A percentile compares a stretch with the other conserved stretches of the same genome.
Conservation (phyloP, 2,329 filamentous ascomycete species). For the Cryphonectria carpinicola region DNA sequence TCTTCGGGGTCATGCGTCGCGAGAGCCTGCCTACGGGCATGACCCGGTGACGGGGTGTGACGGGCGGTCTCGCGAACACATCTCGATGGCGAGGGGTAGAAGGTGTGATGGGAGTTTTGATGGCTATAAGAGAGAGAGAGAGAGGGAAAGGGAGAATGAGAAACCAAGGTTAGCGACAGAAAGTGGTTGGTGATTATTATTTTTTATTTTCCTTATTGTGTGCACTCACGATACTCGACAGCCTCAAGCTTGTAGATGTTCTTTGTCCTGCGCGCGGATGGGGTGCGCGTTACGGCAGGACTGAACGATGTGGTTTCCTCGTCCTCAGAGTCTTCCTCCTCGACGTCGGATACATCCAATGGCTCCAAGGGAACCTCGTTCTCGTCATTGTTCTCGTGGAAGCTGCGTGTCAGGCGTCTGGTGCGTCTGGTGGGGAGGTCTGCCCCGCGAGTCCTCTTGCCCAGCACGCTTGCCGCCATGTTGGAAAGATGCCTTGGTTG, state of each 20-base stretch:
- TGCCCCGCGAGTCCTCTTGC: conserved; percentile 38
- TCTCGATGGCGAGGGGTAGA: conserved; percentile 79
- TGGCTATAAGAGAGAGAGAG: conserved; percentile 7
- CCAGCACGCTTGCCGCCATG: conserved; percentile 36
- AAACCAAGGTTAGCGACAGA: conserved; percentile 27
- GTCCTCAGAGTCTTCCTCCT: conserved; percentile 40
- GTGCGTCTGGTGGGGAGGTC: conserved; percentile 49
- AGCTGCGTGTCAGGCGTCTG: conserved; percentile 47
- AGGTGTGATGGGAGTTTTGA: conserved; percentile 64
- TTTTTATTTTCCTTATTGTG: neutral
- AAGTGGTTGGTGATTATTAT: neutral
- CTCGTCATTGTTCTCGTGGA: conserved; percentile 62
- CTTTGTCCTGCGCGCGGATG: conserved; percentile 29
- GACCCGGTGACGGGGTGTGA: conserved; percentile 84
- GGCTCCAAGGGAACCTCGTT: conserved; percentile 62
- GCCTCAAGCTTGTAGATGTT: conserved; percentile 27
- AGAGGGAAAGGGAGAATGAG: neutral
- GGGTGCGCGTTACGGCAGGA: conserved; percentile 26
- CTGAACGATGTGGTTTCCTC: conserved; percentile 41
- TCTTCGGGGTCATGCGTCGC: conserved; percentile 78
- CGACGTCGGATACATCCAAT: conserved; percentile 42
- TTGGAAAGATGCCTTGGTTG: conserved; percentile 12
- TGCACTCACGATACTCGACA: conserved; percentile 30
- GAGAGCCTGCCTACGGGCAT: conserved; percentile 75
- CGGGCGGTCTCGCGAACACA: conserved; percentile 70